A percentile compares a stretch with the other conserved stretches of the same genome.
These are phyloP conservation scores for Colletotrichum euphorbiae DNA, from an alignment of 2,329 filamentous ascomycete genomes.

Conservation along the genomic window DNA sequence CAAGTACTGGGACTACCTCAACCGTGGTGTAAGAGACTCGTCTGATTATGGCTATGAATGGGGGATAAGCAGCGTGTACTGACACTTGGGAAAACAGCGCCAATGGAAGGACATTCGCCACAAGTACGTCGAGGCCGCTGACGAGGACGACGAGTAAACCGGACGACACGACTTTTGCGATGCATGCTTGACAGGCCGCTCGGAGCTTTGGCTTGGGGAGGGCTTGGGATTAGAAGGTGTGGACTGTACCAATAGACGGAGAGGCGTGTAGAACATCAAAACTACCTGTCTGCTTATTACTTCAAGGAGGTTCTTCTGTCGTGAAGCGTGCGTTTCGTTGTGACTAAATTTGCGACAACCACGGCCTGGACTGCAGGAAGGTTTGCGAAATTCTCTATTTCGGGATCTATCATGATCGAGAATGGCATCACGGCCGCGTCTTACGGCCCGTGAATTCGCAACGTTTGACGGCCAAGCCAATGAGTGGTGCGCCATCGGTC, in stretches of 20 bases:
- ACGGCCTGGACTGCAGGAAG: too few relatives aligned
- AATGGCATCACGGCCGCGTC: too few relatives aligned
- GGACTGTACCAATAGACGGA: constrained; percentile 41
- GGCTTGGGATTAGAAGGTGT: constrained; percentile 1
- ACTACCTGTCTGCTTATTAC: constrained; percentile 40
- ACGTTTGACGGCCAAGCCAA: too few relatives aligned
- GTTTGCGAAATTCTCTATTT: too few relatives aligned
- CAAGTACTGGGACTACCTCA: constrained; percentile 89
- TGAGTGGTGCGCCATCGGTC: too few relatives aligned
- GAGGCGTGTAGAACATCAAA: constrained; percentile 40
- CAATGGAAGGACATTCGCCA: constrained; percentile 99
- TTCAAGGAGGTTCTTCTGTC: neutral
- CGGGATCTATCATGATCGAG: too few relatives aligned
- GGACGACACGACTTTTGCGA: constrained; percentile 42
- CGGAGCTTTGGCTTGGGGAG: constrained; percentile 14
- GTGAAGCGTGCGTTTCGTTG: too few relatives aligned
- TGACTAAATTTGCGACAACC: too few relatives aligned
- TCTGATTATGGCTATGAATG: neutral
- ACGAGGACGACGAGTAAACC: constrained; percentile 68
- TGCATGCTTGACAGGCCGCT: constrained; percentile 10
- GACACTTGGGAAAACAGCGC: constrained; percentile 68
- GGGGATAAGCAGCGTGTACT: constrained; percentile 43
- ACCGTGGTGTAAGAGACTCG: constrained; percentile 81
- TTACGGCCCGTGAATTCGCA: too few relatives aligned
- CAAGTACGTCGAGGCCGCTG: constrained; percentile 80